Conservation (phyloP, 1,139 yeast genomes). For the Waltiozyma sp. region DNA sequence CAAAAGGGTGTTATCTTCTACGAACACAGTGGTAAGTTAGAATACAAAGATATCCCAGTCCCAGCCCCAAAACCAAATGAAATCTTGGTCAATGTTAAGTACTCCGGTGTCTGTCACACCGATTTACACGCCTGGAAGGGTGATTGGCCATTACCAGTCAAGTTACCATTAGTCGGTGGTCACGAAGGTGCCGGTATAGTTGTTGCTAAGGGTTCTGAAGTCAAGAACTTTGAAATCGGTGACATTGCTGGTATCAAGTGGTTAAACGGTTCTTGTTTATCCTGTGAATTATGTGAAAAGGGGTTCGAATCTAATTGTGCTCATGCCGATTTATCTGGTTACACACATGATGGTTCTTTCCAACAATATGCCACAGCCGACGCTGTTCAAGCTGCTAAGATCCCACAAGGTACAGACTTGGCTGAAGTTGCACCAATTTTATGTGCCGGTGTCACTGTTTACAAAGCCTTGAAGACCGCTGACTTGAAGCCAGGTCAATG, state of each 20-base stretch:
- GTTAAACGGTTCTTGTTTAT: constrained; percentile 63
- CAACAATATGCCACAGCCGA: constrained; percentile 75
- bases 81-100: constrained; percentile 48
- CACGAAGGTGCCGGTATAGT: constrained; percentile 81
- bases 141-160: constrained; percentile 53
- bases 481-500: constrained; percentile 55
- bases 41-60: constrained; percentile 47
- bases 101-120: constrained; percentile 65
- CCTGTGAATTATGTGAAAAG: constrained; percentile 58
- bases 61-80: constrained; percentile 53
- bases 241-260: constrained; percentile 68
- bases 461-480: constrained; percentile 68
- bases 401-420: constrained; percentile 56
- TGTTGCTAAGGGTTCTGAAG: constrained; percentile 59
- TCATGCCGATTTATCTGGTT: constrained; percentile 60
- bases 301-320: constrained; percentile 61
- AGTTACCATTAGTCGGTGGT: constrained; percentile 60
- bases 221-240: constrained; percentile 56
- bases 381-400: constrained; percentile 64
- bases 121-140: constrained; percentile 65
- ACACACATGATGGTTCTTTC: constrained; percentile 74
- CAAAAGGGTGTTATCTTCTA: constrained; percentile 39
- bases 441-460: constrained; percentile 76
- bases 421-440: constrained; percentile 61
- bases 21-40: constrained; percentile 34